Evolutionary conservation across 352 stramenopile species (phyloP).

Genomic region (Pythium myriotylum): DNA sequence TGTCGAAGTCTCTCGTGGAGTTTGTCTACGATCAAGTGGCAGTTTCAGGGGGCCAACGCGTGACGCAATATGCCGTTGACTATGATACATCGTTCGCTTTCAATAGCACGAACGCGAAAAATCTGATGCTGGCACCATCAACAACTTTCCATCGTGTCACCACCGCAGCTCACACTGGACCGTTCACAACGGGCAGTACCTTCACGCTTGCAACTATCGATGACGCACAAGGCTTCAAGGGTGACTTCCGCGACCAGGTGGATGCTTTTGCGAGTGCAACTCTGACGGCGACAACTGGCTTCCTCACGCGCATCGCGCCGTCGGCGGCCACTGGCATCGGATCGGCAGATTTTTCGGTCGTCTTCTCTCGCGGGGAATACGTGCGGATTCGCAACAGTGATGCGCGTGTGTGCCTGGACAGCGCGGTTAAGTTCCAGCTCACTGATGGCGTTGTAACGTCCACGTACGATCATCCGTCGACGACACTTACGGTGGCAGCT

Average conservation of each 20-base stretch:
- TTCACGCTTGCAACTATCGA: constrained; percentile 69
- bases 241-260: constrained; percentile 49
- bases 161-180: constrained; percentile 64
- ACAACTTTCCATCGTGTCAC: constrained; percentile 66
- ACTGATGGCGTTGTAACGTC: constrained; percentile 33
- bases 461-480: constrained; percentile 30
- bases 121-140: constrained; percentile 31
- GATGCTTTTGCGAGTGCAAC: constrained; percentile 46
- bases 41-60: constrained; percentile 50
- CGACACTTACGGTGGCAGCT: constrained; percentile 44
- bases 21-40: constrained; percentile 66
- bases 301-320: constrained; percentile 53
- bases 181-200: constrained; percentile 57
- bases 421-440: constrained; percentile 51
- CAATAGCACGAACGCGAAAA: constrained; percentile 25
- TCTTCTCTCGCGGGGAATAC: constrained; percentile 66
- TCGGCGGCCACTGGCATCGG: constrained; percentile 42
- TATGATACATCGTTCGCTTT: constrained; percentile 43
- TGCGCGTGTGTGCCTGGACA: constrained; percentile 69
- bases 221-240: constrained; percentile 41
- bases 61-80: constrained; percentile 66
- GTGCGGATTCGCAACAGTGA: constrained; percentile 61
- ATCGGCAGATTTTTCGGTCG: constrained; percentile 29
- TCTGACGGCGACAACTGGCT: constrained; percentile 32
- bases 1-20: constrained; percentile 46